These are phyloP conservation scores for Daldinia decipiens DNA, from an alignment of 495 filamentous ascomycete genomes.

Conservation along the genomic window DNA sequence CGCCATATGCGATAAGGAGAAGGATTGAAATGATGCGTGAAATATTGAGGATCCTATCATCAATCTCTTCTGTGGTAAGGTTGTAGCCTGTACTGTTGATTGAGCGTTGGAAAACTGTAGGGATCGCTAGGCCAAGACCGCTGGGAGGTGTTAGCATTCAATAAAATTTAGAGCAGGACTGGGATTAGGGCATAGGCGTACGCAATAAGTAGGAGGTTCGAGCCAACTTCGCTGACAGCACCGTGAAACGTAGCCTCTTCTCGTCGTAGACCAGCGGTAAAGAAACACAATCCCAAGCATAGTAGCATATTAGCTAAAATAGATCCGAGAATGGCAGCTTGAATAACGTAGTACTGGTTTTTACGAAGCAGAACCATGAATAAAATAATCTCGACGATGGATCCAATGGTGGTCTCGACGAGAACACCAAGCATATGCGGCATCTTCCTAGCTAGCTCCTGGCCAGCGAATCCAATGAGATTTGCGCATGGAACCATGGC, in stretches of 20 bases:
- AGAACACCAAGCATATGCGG: conserved; percentile 82
- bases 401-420: conserved; percentile 78
- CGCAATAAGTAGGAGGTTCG: conserved; percentile 82
- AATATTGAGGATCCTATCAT: conserved; percentile 66
- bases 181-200: conserved; percentile 46
- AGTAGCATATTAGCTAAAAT: conserved; percentile 81
- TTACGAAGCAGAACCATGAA: conserved; percentile 75
- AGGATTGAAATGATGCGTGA: conserved; percentile 81
- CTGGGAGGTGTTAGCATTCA: conserved; percentile 44
- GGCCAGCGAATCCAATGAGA: conserved; percentile 83
- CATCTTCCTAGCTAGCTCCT: conserved; percentile 81
- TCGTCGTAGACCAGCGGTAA: conserved; percentile 74
- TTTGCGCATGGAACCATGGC: conserved; percentile 91
- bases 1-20: conserved; percentile 79
- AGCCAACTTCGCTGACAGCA: conserved; percentile 82
- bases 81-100: conserved; percentile 56
- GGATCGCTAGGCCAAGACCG: conserved; percentile 83
- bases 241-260: conserved; percentile 76
- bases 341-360: conserved; percentile 74
- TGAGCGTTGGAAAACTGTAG: conserved; percentile 77
- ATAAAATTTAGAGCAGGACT: neutral
- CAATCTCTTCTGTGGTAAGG: conserved; percentile 54
- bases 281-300: conserved; percentile 81
- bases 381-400: conserved; percentile 83
- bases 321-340: conserved; percentile 83